Percentiles rank a stretch among this genome's conserved stretches.
Evolutionary conservation across 2,329 filamentous ascomycete species (phyloP).

Genomic region (Shiraia bambusicola): DNA sequence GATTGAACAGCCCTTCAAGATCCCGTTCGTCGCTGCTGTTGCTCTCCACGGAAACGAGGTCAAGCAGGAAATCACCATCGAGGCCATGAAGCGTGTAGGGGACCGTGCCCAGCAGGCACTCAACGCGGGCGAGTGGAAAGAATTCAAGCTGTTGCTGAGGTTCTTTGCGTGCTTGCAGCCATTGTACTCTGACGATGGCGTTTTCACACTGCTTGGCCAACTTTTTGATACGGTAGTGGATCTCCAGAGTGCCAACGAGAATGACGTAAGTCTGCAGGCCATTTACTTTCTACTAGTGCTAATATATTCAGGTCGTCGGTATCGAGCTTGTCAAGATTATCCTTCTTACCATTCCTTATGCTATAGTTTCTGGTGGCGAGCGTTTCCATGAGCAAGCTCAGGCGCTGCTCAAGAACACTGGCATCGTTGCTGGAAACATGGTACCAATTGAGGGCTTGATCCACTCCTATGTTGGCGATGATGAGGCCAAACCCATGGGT

Average conservation of each 20-base stretch:
- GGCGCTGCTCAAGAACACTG: slow-evolving; percentile 87
- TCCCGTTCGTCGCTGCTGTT: slow-evolving; percentile 87
- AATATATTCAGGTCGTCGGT: slow-evolving; percentile 54
- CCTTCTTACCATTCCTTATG: slow-evolving; percentile 89
- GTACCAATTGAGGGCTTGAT: slow-evolving; percentile 83
- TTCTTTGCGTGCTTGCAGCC: slow-evolving; percentile 85
- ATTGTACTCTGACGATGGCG: slow-evolving; percentile 76
- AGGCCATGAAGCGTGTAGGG: slow-evolving; percentile 67
- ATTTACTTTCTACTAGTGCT: slow-evolving; percentile 7
- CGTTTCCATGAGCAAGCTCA: slow-evolving; percentile 65
- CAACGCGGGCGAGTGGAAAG: slow-evolving; percentile 76
- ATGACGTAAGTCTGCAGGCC: slow-evolving; percentile 68
- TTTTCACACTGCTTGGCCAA: slow-evolving; percentile 83
- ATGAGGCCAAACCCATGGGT: slow-evolving; percentile 61
- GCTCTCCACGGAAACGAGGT: slow-evolving; percentile 76
- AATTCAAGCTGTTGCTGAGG: slow-evolving; percentile 86
- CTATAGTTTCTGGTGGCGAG: slow-evolving; percentile 52
- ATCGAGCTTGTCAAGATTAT: slow-evolving; percentile 96
- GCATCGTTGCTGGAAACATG: slow-evolving; percentile 86
- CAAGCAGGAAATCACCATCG: slow-evolving; percentile 71
- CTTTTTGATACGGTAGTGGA: slow-evolving; percentile 91
- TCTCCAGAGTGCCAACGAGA: slow-evolving; percentile 86
- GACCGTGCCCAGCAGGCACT: slow-evolving; percentile 67
- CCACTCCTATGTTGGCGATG: slow-evolving; percentile 74
- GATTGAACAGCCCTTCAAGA: slow-evolving; percentile 93